These are phyloP conservation scores for Phalaenopsis equestris DNA, from an alignment of 106 monocot species.

Conservation along the genomic window DNA sequence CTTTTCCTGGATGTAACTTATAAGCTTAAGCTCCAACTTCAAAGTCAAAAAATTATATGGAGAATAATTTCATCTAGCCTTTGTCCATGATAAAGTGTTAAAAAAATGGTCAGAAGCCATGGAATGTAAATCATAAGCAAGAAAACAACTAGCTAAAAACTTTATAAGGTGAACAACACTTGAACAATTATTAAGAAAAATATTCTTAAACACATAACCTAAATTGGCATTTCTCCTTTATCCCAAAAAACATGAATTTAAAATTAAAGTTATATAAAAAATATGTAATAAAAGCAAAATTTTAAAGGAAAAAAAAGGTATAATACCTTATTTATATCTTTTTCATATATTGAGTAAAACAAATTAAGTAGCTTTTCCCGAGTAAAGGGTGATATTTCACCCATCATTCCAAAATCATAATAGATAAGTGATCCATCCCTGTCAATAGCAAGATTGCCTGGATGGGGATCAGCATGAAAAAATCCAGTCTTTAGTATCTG, in stretches of 20 bases:
- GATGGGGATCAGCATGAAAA: constrained; percentile 99
- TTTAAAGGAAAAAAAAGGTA: background rate
- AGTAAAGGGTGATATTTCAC: constrained; percentile 93
- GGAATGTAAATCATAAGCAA: no score
- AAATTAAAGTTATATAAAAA: background rate
- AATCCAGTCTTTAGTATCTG: constrained; percentile 96
- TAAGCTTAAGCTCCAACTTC: no score
- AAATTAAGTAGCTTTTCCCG: constrained; percentile 75
- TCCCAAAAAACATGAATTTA: background rate
- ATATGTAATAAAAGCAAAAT: background rate
- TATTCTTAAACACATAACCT: no score
- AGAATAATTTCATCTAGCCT: no score
- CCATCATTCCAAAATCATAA: constrained; percentile 99
- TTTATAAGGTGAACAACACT: no score
- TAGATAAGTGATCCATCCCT: constrained; percentile 85
- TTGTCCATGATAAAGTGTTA: no score
- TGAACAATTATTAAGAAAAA: no score
- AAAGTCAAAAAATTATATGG: no score
- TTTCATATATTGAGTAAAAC: constrained; percentile 92
- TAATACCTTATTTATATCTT: constrained; percentile 80
- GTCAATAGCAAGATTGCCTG: constrained; percentile 95
- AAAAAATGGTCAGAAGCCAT: no score
- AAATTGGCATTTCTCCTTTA: background rate
- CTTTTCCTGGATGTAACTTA: no score
- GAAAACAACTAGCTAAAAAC: no score